These are phyloP conservation scores for Lepiota brunneoincarnata DNA, from an alignment of 768 basidiomycete species.

Conservation along the genomic window DNA sequence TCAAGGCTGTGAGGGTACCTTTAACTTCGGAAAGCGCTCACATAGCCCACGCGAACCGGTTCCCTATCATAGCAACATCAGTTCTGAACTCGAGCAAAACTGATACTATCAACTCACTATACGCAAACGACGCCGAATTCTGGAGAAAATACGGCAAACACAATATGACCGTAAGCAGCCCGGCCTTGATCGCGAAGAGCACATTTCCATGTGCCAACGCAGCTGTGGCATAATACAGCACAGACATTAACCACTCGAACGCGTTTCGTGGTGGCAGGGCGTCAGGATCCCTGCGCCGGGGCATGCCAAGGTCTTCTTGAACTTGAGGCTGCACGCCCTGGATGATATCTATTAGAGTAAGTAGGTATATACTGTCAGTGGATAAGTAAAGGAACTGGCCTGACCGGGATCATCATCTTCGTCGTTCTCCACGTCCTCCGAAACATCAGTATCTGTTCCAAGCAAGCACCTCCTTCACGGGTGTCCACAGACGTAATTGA, in stretches of 20 bases:
- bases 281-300: conserved; percentile 66
- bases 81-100: background rate
- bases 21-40: conserved; percentile 27
- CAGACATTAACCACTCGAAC: conserved; percentile 50
- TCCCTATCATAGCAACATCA: conserved; percentile 34
- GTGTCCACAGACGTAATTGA: conserved; percentile 54
- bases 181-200: conserved; percentile 72
- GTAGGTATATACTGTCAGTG: background rate
- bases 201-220: conserved; percentile 55
- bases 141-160: conserved; percentile 58
- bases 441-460: conserved; percentile 45
- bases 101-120: conserved; percentile 35
- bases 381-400: background rate
- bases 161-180: conserved; percentile 55
- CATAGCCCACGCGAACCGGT: conserved; percentile 73
- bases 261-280: conserved; percentile 65
- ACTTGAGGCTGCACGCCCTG: conserved; percentile 48
- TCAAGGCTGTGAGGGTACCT: no score
- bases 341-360: conserved; percentile 35
- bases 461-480: conserved; percentile 37
- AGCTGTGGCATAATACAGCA: conserved; percentile 36
- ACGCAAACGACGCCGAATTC: conserved; percentile 54
- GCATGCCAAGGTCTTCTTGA: conserved; percentile 51
- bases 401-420: conserved; percentile 76
- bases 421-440: conserved; percentile 39